Base-by-base conservation (phyloP, 1,139 yeast genomes). In the Geotrichum siamense region DNA sequence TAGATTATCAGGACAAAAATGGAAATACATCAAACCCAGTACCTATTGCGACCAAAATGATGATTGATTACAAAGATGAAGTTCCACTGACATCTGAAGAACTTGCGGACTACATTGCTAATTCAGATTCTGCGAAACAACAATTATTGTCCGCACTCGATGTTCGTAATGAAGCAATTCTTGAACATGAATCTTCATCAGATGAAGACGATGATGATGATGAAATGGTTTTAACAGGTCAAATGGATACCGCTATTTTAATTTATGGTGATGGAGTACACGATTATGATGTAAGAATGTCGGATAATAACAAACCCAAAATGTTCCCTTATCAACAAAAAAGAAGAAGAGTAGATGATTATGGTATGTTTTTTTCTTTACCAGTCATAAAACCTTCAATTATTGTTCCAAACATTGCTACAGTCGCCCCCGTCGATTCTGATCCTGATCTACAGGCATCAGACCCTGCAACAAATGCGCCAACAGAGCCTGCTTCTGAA, bases 281-380 rank as follows among this genome's bases (percentile, higher is more conserved):
- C 45, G 97, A 89, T 61, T 74, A 77, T 39, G 78, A 75, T 53
- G 75, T 83, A 15, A 71, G 82, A n/a, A 63, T 68, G 40, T 10
- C 29, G n/a, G 73, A 68, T 42, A 66, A 79, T 23, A 77, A 81
- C 3, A 73, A 82, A 51, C 79, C 82, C 46, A 78, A 81, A 38
- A 81, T 82, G 83, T 89, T 87, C 56, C 97, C 95, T 8, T 79
- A 71, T 54, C 67, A 74, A 9, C 72, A 75, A 1, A 69, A 71
- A 22, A 75, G 77, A 51, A 70, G 73, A 22, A 76, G 80, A 51
- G 68, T 72, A 39, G 97, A 91, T 59, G 97, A 89, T 55, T 91
- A 89, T 59, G 97, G 97, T 21, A 81, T 78, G 48, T 65, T 79
- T 1, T 33, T 33, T 21, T n/a, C 12, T 12, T 9, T 33, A 9